A percentile compares a stretch with the other conserved stretches of the same genome.
These are phyloP conservation scores for Keithomyces neogunnii DNA, from an alignment of 2,329 filamentous ascomycete genomes.

Conservation along the genomic window DNA sequence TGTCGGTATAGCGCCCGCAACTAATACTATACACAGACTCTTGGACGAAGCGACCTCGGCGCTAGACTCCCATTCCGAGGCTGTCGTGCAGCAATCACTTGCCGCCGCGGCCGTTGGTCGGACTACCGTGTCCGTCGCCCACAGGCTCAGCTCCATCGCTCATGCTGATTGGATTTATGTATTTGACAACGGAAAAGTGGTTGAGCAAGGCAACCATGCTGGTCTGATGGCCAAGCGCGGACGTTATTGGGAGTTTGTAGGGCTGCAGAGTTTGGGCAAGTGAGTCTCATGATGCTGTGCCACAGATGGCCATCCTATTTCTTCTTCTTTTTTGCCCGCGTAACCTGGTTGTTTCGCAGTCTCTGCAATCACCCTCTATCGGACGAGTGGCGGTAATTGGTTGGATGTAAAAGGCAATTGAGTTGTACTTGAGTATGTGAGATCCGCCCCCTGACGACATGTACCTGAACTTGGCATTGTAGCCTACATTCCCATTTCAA, in stretches of 20 bases:
- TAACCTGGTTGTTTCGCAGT: too few relatives aligned
- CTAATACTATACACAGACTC: slow-evolving; percentile 22
- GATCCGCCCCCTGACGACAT: too few relatives aligned
- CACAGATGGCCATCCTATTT: too few relatives aligned
- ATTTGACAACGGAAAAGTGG: slow-evolving; percentile 1
- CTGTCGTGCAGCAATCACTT: background rate
- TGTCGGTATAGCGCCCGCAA: background rate
- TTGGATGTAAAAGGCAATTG: too few relatives aligned
- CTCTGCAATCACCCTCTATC: too few relatives aligned
- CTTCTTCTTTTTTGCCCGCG: too few relatives aligned
- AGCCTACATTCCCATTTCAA: too few relatives aligned
- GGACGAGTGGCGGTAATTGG: too few relatives aligned
- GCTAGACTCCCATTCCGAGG: slow-evolving; percentile 52
- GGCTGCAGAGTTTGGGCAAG: background rate
- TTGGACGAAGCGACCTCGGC: slow-evolving; percentile 57
- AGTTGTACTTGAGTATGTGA: too few relatives aligned
- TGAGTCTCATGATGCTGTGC: background rate
- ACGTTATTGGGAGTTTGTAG: background rate
- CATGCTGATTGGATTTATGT: background rate
- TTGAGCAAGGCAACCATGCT: background rate
- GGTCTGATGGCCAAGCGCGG: background rate
- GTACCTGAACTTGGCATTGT: too few relatives aligned
- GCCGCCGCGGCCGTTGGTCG: background rate
- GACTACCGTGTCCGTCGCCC: background rate
- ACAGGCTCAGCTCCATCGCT: background rate